Percentiles rank a stretch among this genome's conserved stretches.
These are phyloP conservation scores for Tolypocladium nubicola DNA, from an alignment of 2,329 filamentous ascomycete species.

Conservation along the genomic window DNA sequence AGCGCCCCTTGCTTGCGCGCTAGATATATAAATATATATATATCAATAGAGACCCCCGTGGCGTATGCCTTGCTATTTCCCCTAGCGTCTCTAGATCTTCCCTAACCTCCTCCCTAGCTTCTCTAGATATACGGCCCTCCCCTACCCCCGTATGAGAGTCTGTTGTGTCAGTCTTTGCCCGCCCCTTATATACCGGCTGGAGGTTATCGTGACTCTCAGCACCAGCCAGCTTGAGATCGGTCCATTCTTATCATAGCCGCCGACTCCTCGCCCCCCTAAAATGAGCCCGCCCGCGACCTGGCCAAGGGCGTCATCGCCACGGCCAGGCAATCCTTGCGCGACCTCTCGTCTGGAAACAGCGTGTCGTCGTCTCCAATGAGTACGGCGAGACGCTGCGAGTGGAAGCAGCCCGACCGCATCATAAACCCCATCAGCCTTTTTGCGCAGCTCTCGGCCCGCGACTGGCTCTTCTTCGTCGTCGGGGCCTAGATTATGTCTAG, in stretches of 20 bases:
- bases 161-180: not conserved
- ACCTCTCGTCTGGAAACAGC: conserved; percentile 65
- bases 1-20: not conserved
- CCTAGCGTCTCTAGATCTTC: too few relatives aligned
- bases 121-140: not conserved
- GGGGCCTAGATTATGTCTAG: conserved; percentile 24
- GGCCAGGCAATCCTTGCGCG: conserved; percentile 50
- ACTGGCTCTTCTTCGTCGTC: conserved; percentile 69
- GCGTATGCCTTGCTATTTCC: not conserved
- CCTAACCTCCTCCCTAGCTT: not conserved
- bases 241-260: not conserved
- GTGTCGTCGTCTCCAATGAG: conserved; percentile 55
- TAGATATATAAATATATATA: not conserved
- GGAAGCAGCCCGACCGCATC: conserved; percentile 55
- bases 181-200: not conserved
- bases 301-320: conserved; percentile 55
- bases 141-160: not conserved
- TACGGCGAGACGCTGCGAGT: conserved; percentile 58
- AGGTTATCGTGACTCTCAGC: not conserved
- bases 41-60: not conserved
- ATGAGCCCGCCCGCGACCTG: conserved; percentile 53
- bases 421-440: conserved; percentile 62
- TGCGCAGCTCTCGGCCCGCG: conserved; percentile 48
- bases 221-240: not conserved
- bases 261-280: conserved; percentile 2